phyloP scores from a whole-genome alignment of 2,329 filamentous ascomycete genomes.

The Calonectria hawksworthii region DNA sequence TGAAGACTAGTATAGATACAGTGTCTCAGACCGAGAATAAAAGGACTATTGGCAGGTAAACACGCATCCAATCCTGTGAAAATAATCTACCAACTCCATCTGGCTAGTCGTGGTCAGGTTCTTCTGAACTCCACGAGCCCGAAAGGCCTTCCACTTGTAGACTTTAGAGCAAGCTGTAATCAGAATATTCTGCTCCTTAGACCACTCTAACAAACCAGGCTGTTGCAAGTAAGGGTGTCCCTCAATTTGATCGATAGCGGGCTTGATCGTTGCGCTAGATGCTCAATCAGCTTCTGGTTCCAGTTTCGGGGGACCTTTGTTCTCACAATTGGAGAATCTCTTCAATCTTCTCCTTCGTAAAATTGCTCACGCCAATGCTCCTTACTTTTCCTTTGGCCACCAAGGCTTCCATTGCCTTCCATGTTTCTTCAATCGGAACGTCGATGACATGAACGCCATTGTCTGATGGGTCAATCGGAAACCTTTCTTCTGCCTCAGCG shows the following conservation, averaged over 20 bases:
- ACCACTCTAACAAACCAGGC: slow-evolving; percentile 64
- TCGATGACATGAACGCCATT: slow-evolving; percentile 52
- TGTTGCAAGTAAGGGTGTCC: slow-evolving; percentile 68
- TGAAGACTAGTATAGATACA: too few relatives aligned
- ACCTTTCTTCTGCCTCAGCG: slow-evolving; percentile 53
- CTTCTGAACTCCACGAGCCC: too few relatives aligned
- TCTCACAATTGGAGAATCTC: slow-evolving; percentile 45
- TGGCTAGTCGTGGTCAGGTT: too few relatives aligned
- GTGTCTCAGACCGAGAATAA: too few relatives aligned
- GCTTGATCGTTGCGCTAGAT: slow-evolving; percentile 63
- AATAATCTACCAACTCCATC: too few relatives aligned
- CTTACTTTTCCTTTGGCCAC: slow-evolving; percentile 54
- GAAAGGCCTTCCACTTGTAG: too few relatives aligned
- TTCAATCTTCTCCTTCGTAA: slow-evolving; percentile 58
- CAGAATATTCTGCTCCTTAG: slow-evolving; percentile 63
- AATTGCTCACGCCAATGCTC: slow-evolving; percentile 67
- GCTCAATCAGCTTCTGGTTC: neutral
- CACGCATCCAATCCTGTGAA: too few relatives aligned
- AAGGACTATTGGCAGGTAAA: too few relatives aligned
- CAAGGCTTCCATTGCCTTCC: slow-evolving; percentile 60
- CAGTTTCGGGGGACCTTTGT: neutral
- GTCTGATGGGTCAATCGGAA: slow-evolving; percentile 54
- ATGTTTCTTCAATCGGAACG: slow-evolving; percentile 64
- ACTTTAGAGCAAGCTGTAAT: too few relatives aligned
- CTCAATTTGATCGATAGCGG: slow-evolving; percentile 64